These are phyloP conservation scores for Pleurotus platypus DNA, from an alignment of 768 basidiomycete species.

Conservation along the genomic window DNA sequence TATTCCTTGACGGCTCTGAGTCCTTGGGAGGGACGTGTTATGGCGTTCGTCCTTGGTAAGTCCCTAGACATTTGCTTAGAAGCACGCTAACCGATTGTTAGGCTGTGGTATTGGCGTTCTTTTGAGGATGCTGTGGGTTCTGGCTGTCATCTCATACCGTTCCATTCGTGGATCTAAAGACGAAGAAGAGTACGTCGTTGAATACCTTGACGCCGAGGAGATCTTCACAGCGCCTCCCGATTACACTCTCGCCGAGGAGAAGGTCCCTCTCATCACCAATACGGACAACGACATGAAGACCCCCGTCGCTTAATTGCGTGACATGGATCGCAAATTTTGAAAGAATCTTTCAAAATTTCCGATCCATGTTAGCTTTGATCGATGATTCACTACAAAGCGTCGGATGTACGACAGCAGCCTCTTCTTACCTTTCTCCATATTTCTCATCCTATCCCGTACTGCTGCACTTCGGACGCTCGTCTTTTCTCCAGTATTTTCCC, in stretches of 20 bases:
- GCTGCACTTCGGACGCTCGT: background rate
- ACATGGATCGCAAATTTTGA: background rate
- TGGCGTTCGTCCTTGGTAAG: conserved; percentile 80
- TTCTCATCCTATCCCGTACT: background rate
- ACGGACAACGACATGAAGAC: background rate
- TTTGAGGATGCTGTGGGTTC: conserved; percentile 76
- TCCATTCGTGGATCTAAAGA: conserved; percentile 42
- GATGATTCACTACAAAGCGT: background rate
- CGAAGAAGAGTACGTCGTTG: conserved; percentile 38
- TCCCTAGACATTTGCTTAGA: conserved; percentile 15
- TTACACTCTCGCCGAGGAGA: conserved; percentile 54
- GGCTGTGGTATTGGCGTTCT: conserved; percentile 86
- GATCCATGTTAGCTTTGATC: background rate
- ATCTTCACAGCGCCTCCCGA: conserved; percentile 50
- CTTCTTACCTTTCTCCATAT: background rate
- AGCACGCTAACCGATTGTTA: conserved; percentile 20
- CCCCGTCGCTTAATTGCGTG: background rate
- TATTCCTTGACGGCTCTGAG: conserved; percentile 66
- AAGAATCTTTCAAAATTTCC: background rate
- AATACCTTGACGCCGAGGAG: conserved; percentile 47
- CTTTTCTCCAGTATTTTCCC: background rate
- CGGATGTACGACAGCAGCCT: background rate
- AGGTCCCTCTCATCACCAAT: conserved; percentile 22
- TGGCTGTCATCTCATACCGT: conserved; percentile 60
- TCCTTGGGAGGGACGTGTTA: conserved; percentile 79